These are phyloP conservation scores for Tolypocladium nubicola DNA, from an alignment of 2,329 filamentous ascomycete species.

Conservation along the genomic window DNA sequence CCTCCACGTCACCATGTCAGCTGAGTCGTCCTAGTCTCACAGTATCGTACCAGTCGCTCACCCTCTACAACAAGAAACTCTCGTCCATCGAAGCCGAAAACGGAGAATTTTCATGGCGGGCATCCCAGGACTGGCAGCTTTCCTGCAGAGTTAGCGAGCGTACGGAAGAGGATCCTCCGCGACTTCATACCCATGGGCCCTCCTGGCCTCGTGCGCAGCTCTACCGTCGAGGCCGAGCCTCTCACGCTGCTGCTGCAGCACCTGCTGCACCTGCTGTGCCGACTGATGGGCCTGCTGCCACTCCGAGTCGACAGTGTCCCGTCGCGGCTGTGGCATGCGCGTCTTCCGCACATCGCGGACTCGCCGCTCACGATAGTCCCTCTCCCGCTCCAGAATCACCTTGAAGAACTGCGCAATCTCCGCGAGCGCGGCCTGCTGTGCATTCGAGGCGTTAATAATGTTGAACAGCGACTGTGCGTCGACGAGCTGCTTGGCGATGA, in stretches of 20 bases:
- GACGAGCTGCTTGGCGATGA: constrained; percentile 46
- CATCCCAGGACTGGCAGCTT: background rate
- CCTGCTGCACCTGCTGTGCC: background rate
- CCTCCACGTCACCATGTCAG: background rate
- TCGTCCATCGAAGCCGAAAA: background rate
- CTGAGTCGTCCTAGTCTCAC: background rate
- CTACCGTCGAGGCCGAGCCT: background rate
- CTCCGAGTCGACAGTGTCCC: background rate
- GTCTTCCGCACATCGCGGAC: constrained; percentile 9
- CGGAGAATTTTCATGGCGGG: background rate
- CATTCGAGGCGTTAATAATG: constrained; percentile 33
- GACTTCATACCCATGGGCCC: background rate
- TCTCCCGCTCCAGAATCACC: constrained; percentile 37
- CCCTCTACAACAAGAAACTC: background rate
- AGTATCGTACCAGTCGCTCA: background rate
- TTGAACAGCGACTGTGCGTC: constrained; percentile 41
- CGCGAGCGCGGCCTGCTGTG: constrained; percentile 33
- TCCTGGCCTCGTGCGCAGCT: background rate
- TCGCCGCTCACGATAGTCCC: constrained; percentile 13
- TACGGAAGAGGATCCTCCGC: constrained; percentile 2
- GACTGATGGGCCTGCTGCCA: background rate
- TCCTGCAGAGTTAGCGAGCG: background rate
- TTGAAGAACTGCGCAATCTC: constrained; percentile 46
- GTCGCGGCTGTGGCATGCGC: background rate
- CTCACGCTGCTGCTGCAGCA: background rate